Base-by-base conservation (phyloP, 768 basidiomycete species). In the Boletellus emodensis region DNA sequence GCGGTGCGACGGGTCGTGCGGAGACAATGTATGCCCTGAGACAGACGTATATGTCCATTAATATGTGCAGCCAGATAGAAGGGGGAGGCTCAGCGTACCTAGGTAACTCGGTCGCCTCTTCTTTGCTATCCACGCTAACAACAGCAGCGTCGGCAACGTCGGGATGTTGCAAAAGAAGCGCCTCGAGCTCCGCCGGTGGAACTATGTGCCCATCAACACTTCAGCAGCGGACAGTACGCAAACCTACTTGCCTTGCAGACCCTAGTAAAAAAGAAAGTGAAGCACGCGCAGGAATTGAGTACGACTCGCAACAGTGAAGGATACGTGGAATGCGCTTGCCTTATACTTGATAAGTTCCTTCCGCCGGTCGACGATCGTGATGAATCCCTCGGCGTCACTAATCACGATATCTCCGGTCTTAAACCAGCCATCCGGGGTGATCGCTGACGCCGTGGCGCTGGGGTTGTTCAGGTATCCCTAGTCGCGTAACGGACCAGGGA, bases 351-450 rank as follows among this genome's bases (percentile, higher is more conserved):
- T 84, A 20, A 88, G 68, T 58, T 88, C 88, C 53, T 89, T 89
- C 41, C 77, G 73, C 32, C 90, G 71, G 58, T 90, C 87, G 2
- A 90, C 83, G 45, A 90, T 86, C 56, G 75, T 79, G 63, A 83
- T 89, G 61, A 75, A 87, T 0, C 90, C 92, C 1, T 90, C 82
- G 3, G 66, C 50, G 53, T 91, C 86, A 12, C 80, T 69, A 15
- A 76, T 64, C 2, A 79, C 87, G 44, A 94, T 79, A 64, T 95
- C 93, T 1, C 93, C 91, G 0, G 92, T 94, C 75, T 87, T 90
- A 72, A 92, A 84, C 90, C 90, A 96, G 3, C 81, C 77, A 43
- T 90, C 85, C 0, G 67, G 66, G 0, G 85, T 88, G 56, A 94
- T 84, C 6, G 83, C 68, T 13, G 82, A 76, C 20, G 72, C 69